Percentiles rank a stretch among this genome's conserved stretches.
Conservation (phyloP, 2,329 filamentous ascomycete genomes). For the Incumbomyces lentus region DNA sequence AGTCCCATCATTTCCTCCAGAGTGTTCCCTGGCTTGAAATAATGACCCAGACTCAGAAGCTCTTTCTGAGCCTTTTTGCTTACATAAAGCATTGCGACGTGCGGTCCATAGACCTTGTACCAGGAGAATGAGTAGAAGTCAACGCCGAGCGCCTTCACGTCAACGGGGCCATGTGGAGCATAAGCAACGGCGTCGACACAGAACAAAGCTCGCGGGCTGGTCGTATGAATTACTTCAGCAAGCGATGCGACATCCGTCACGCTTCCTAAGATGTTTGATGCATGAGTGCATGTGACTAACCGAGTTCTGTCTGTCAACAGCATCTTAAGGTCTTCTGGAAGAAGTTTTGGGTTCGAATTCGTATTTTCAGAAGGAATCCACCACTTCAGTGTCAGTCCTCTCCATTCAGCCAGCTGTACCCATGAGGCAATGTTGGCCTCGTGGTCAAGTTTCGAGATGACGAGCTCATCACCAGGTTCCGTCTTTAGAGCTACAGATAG, state of each 20-base stretch:
- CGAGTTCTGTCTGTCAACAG: slow-evolving; percentile 55
- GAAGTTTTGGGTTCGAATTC: slow-evolving; percentile 54
- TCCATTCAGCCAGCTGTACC: slow-evolving; percentile 55
- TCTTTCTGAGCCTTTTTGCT: slow-evolving; percentile 45
- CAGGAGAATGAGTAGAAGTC: slow-evolving; percentile 72
- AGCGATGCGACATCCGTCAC: slow-evolving; percentile 43
- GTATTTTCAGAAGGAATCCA: slow-evolving; percentile 46
- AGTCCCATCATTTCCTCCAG: slow-evolving; percentile 59
- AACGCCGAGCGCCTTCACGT: slow-evolving; percentile 57
- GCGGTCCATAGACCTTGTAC: slow-evolving; percentile 76
- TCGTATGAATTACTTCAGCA: slow-evolving; percentile 29
- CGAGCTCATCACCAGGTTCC: slow-evolving; percentile 51
- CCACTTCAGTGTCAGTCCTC: slow-evolving; percentile 57
- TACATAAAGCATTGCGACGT: slow-evolving; percentile 61
- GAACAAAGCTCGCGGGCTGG: slow-evolving; percentile 47
- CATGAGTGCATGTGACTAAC: slow-evolving; percentile 61
- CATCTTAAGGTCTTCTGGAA: slow-evolving; percentile 44
- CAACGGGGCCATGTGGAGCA: slow-evolving; percentile 60
- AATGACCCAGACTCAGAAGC: slow-evolving; percentile 52
- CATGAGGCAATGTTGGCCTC: slow-evolving; percentile 69
- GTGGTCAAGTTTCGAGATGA: slow-evolving; percentile 64
- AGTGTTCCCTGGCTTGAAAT: slow-evolving; percentile 51
- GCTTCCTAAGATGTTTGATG: slow-evolving; percentile 62
- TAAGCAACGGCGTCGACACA: slow-evolving; percentile 69
- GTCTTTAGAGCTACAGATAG: slow-evolving; percentile 48